Percentiles rank a stretch among this genome's conserved stretches.
Conservation (phyloP, 208 protist species). For the Trichomonas vaginalis region DNA sequence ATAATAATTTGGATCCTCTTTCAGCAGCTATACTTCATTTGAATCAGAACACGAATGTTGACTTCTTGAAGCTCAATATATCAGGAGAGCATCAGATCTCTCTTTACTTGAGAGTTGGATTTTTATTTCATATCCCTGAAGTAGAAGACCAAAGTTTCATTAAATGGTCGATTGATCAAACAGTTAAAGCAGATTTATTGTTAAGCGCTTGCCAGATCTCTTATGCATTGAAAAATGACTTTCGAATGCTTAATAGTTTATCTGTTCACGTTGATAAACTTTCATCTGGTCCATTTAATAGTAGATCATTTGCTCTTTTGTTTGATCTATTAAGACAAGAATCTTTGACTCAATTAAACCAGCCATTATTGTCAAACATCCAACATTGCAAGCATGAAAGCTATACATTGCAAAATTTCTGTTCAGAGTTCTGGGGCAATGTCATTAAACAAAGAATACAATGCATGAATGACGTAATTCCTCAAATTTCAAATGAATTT, state of each 20-base stretch:
- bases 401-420: neutral
- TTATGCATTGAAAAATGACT: neutral
- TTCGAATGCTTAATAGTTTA: neutral
- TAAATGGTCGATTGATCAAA: neutral
- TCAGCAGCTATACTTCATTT: neutral
- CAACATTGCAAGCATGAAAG: neutral
- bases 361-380: neutral
- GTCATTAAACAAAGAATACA: neutral
- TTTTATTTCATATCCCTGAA: neutral
- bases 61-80: neutral
- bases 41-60: neutral
- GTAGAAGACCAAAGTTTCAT: neutral
- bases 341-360: neutral
- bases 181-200: neutral
- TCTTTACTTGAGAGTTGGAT: neutral
- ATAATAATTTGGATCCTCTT: neutral
- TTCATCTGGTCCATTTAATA: neutral
- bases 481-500: neutral
- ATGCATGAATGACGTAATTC: neutral
- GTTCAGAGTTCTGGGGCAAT: neutral
- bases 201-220: neutral
- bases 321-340: neutral
- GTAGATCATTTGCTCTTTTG: neutral
- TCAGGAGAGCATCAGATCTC: neutral
- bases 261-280: neutral